Evolutionary conservation across 345 rosid genomes (phyloP), one percentile per base, ranked within the genome.

Genomic region (Eucalyptus lansdowneana): DNA sequence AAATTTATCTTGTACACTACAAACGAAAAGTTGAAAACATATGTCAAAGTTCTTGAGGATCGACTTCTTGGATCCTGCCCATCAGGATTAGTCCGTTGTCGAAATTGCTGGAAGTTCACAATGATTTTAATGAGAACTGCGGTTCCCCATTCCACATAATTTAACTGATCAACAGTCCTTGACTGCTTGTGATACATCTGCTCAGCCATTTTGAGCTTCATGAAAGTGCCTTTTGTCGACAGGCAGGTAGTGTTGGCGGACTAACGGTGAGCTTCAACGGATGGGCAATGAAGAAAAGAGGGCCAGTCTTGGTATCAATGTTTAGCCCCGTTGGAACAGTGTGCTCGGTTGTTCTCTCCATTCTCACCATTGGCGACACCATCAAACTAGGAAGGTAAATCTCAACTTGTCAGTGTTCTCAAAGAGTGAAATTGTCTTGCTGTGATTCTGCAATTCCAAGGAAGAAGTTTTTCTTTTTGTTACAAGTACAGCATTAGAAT

Each of bases 271-370:
- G 99, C 92, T 98, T 98, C 93, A 96, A 92, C 67, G 98, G 98
- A 88, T 98, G 99, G 99, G 99, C 99, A n/a, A 94, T 97, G 96
- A 96, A 94, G 96, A 96, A 96, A 91, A 93, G 95, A 87, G 99
- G 99, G 60, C 99, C 99, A 5, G 99, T 98, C 90, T 90, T 96
- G 22, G 99, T 96, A 34, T 95, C 99, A 69, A 91, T 97, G 97
- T 98, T 98, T 88, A 95, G 92, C 93, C 99, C 99, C 24, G 92
- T 96, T 67, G 94, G 93, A n/a, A 97, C 99, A 0, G 96, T 97
- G 83, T 89, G 95, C 67, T 94, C 99, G 2, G 96, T 96, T 87
- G 54, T 94, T 89, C 91, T 96, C 90, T 96, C 99, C 42, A 88
- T 91, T 62, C 13, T 94, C 69, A 93, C 98, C 67, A 72, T 95